These are phyloP conservation scores for Cronartium quercuum DNA, from an alignment of 1,284 basidiomycete genomes.

Conservation along the genomic window DNA sequence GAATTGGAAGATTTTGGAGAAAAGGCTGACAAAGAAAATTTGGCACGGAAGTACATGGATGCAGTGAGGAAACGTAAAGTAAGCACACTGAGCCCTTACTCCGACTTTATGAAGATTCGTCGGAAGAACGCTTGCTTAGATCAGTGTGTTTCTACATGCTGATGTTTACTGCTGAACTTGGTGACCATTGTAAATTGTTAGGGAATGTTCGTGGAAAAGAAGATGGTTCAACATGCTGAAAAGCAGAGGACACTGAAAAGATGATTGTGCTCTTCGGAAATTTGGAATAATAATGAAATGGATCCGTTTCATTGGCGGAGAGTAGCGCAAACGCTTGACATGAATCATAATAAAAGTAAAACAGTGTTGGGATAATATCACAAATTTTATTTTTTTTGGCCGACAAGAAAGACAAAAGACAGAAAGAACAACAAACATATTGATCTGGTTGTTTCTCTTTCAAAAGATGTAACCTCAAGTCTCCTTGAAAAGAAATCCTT, in stretches of 20 bases:
- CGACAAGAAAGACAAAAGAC: too few relatives aligned
- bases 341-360: too few relatives aligned
- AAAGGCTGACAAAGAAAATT: constrained; percentile 84
- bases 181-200: neutral
- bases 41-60: constrained; percentile 94
- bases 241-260: constrained; percentile 94
- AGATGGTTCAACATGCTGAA: constrained; percentile 88
- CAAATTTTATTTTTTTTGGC: too few relatives aligned
- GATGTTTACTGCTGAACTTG: too few relatives aligned
- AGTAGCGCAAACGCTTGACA: too few relatives aligned
- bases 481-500: too few relatives aligned
- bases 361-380: too few relatives aligned
- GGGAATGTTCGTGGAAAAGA: constrained; percentile 88
- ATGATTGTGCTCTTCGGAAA: constrained; percentile 46
- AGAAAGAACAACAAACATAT: too few relatives aligned
- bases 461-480: too few relatives aligned
- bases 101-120: neutral
- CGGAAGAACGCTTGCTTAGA: neutral
- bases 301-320: too few relatives aligned
- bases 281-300: too few relatives aligned
- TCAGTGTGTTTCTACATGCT: neutral
- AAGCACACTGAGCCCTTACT: neutral
- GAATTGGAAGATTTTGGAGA: constrained; percentile 96
- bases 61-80: constrained; percentile 74
- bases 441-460: too few relatives aligned